These are phyloP conservation scores for Zymoseptoria ardabiliae DNA, from an alignment of 2,329 filamentous ascomycete species.

Conservation along the genomic window DNA sequence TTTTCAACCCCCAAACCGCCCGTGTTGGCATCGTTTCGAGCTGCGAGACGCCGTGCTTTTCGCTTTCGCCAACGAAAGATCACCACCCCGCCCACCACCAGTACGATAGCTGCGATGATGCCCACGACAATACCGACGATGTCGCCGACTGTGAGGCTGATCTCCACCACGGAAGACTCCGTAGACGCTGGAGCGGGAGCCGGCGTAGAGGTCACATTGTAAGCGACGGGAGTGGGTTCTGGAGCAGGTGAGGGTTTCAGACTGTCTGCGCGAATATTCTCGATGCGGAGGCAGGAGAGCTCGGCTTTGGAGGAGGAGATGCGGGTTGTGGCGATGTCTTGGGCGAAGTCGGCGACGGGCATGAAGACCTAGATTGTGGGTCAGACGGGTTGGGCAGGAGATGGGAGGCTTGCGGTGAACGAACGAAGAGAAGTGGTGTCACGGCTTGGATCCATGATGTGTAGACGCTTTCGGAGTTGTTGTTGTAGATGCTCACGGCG, in stretches of 20 bases:
- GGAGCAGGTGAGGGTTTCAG: slow-evolving; percentile 1
- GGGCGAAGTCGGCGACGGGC: not conserved
- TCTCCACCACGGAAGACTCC: not conserved
- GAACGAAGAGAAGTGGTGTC: not conserved
- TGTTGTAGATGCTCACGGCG: slow-evolving; percentile 1
- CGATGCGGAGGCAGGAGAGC: slow-evolving; percentile 1
- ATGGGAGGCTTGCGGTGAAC: not conserved
- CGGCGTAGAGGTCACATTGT: not conserved
- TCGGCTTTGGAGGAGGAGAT: slow-evolving; percentile 1
- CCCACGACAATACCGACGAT: slow-evolving; percentile 6
- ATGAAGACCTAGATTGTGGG: not conserved
- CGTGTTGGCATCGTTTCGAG: not conserved
- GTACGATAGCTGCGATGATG: not conserved
- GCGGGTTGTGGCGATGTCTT: not conserved
- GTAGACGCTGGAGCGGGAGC: not conserved
- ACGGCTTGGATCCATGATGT: slow-evolving; percentile 3
- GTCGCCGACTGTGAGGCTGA: slow-evolving; percentile 2
- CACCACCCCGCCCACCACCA: not conserved
- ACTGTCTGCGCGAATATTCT: slow-evolving; percentile 3
- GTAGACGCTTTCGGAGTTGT: slow-evolving; percentile 2
- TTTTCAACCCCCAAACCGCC: not conserved
- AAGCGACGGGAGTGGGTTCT: slow-evolving; percentile 1
- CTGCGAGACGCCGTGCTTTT: not conserved
- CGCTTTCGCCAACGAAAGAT: not conserved
- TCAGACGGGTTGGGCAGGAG: not conserved